Evolutionary conservation across 768 basidiomycete genomes (phyloP).

Genomic region (Lentinula lateritia): DNA sequence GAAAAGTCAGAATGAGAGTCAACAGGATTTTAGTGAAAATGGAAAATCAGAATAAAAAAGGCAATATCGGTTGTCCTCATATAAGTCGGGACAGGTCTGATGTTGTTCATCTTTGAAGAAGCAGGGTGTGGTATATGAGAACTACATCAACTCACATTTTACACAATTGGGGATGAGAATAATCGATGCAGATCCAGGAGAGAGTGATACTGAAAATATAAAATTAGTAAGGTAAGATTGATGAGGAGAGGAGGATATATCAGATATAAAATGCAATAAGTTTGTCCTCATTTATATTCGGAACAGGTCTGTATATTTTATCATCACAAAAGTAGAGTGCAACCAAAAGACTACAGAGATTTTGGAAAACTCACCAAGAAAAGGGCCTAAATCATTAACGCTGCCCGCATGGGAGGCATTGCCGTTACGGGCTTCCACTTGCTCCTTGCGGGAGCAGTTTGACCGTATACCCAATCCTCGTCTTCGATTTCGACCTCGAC

Average conservation of each 20-base stretch:
- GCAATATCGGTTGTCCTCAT: conserved; percentile 58
- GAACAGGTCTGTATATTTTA: conserved; percentile 71
- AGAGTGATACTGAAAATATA: not conserved
- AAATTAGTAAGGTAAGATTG: conserved; percentile 4
- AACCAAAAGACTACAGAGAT: not conserved
- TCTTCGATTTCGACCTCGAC: conserved; percentile 37
- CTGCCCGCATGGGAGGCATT: conserved; percentile 44
- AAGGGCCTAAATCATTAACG: conserved; percentile 13
- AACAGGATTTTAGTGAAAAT: not conserved
- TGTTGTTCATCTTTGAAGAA: conserved; percentile 36
- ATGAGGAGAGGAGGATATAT: conserved; percentile 15
- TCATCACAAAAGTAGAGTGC: conserved; percentile 43
- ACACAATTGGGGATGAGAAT: conserved; percentile 8
- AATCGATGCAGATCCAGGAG: conserved; percentile 6
- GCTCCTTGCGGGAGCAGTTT: conserved; percentile 44
- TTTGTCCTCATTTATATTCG: conserved; percentile 56
- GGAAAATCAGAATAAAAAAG: conserved; percentile 35
- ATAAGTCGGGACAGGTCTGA: conserved; percentile 69
- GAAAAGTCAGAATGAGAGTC: not conserved
- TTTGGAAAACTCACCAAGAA: conserved; percentile 15
- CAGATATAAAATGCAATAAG: conserved; percentile 58
- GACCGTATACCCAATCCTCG: conserved; percentile 62
- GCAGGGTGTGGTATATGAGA: conserved; percentile 3
- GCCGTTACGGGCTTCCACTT: conserved; percentile 54
- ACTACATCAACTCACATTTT: conserved; percentile 27